Evolutionary conservation across 768 basidiomycete genomes (phyloP).

Genomic region (Lepiota brunneoincarnata): DNA sequence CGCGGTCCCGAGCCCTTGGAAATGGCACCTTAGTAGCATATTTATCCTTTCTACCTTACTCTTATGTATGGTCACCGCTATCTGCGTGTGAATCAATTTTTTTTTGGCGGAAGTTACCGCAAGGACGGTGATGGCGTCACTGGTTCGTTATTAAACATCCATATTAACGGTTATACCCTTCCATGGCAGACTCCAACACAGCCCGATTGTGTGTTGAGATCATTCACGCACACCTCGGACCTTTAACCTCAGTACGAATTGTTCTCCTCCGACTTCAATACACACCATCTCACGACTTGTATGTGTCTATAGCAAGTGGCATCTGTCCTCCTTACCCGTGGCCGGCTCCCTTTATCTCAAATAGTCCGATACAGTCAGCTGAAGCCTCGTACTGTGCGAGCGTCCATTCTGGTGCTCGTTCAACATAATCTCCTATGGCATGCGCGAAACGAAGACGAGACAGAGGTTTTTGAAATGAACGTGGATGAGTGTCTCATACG

Average conservation of each 20-base stretch:
- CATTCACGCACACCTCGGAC: slow-evolving; percentile 63
- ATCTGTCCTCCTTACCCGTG: slow-evolving; percentile 71
- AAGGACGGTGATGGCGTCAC: not conserved
- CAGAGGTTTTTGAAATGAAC: slow-evolving; percentile 80
- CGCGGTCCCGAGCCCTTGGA: no score
- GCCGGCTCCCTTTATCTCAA: slow-evolving; percentile 72
- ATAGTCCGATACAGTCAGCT: slow-evolving; percentile 67
- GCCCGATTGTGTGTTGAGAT: slow-evolving; percentile 60
- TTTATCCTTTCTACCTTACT: not conserved
- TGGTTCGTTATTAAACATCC: no score
- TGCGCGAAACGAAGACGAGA: slow-evolving; percentile 65
- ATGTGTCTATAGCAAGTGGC: slow-evolving; percentile 66
- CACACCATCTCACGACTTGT: slow-evolving; percentile 4
- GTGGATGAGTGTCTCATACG: slow-evolving; percentile 79
- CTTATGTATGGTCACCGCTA: not conserved
- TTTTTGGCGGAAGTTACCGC: not conserved
- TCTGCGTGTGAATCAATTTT: not conserved
- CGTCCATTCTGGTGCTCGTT: slow-evolving; percentile 72
- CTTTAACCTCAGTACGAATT: slow-evolving; percentile 51
- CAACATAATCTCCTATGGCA: slow-evolving; percentile 95
- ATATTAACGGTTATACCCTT: no score
- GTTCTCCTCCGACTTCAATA: not conserved
- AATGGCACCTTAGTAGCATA: no score
- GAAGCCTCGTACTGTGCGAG: slow-evolving; percentile 65
- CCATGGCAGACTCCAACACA: slow-evolving; percentile 66